A percentile compares a stretch with the other conserved stretches of the same genome.
phyloP scores from a whole-genome alignment of 2,329 filamentous ascomycete genomes.

The Metarhizium anisopliae region DNA sequence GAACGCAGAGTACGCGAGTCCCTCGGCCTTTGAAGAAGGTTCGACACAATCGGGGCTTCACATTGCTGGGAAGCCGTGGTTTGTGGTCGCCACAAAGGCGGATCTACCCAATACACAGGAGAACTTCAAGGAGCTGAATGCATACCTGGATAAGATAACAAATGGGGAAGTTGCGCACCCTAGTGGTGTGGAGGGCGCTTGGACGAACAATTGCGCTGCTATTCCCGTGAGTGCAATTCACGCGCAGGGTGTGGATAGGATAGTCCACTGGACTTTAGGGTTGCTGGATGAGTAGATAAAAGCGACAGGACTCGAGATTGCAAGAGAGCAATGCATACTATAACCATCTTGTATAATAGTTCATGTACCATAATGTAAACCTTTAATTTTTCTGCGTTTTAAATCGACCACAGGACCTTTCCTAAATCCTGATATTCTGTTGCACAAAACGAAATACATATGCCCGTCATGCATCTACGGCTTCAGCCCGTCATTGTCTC shows the following conservation, averaged over 20 bases:
- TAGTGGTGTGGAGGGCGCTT: constrained; percentile 49
- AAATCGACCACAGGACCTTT: neutral
- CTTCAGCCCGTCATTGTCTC: neutral
- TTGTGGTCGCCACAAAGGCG: constrained; percentile 89
- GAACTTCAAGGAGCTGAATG: constrained; percentile 62
- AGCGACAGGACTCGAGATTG: neutral
- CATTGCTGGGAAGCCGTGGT: constrained; percentile 94
- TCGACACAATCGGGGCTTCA: constrained; percentile 38
- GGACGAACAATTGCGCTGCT: constrained; percentile 55
- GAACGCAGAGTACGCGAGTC: constrained; percentile 11
- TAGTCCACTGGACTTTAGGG: constrained; percentile 64
- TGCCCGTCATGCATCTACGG: neutral
- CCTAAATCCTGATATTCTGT: constrained; percentile 7
- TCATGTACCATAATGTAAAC: neutral
- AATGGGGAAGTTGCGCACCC: constrained; percentile 60
- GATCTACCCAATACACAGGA: constrained; percentile 71
- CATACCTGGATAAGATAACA: constrained; percentile 61
- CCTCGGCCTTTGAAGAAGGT: constrained; percentile 1
- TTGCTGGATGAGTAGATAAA: constrained; percentile 44
- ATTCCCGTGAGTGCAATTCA: constrained; percentile 87
- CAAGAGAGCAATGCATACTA: neutral
- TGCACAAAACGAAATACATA: neutral
- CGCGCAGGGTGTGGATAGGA: constrained; percentile 69
- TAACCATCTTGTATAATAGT: neutral
- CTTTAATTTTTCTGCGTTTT: neutral